Evolutionary conservation across 768 basidiomycete species (phyloP), one percentile per base, ranked within the genome.

Genomic region (Calocybe gangraenosa): DNA sequence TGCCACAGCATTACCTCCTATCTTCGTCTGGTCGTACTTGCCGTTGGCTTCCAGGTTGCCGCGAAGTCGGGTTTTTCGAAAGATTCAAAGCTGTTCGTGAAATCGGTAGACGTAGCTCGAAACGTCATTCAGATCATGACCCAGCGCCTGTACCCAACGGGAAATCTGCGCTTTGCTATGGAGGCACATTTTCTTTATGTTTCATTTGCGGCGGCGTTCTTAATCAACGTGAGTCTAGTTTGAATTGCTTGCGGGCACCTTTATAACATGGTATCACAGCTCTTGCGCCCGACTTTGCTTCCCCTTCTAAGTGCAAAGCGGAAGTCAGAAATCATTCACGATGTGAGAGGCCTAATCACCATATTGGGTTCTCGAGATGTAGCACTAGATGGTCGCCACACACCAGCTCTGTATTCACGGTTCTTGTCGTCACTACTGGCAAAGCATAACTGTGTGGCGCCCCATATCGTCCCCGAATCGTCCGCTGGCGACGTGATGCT

Each of bases 161-260:
- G 76, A 1, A 72, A 71, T 50, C 63, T 82, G 19, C 73, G 76
- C 9, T 79, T 70, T 54, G 79, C 78, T 2, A 74, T 82, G 64
- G 78, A 72, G 42, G 67, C 74, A 13, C 65, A 70, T 49, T 75
- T 75, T 47, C 62, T 76, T 10, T 75, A 71, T 47, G 68, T 78
- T 9, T 70, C 80, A 4, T 84, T 80, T 53, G 79, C 79, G 7
- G 71, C 78, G 2, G 79, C 79, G 2, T 81, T 81, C 54, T 62
- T 84, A 18, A 65, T 82, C 40, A 81, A 82, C 61, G 80, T 82
- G 54, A 52, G 73, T 31, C 7, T 18, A 42, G 15, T 25, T 44
- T 19, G n/a, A 6, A 42, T 36, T 18, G 32, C 33, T 10, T 34
- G 19, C 15, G 40, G 13, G n/a, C 7, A 30, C 44, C 22, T 43